Evolutionary conservation across 2,329 filamentous ascomycete species (phyloP), one percentile per base, ranked within the genome.

Genomic region (Scedosporium apiospermum): DNA sequence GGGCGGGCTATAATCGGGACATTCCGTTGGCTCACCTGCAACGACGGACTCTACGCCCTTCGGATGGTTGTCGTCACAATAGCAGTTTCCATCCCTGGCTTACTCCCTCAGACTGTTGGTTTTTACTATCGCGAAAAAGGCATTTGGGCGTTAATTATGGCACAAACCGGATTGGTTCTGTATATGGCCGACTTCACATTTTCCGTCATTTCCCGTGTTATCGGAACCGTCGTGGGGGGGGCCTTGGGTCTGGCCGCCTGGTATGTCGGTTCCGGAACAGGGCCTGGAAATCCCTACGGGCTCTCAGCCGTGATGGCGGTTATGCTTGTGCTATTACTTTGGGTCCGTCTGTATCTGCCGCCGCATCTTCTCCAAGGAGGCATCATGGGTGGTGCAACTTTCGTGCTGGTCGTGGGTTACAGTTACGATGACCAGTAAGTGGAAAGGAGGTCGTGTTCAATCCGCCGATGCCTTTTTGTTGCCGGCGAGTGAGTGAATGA

Each of bases 81-180:
- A 10, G 78, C 75, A 0, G 69, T 74, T 0, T 68, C 70, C 0
- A 75, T 82, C 4, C 76, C 79, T 0, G 73, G 76, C 0, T 71
- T 72, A 0, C 70, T 82, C 3, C 76, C 77, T 0, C 67, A 69
- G 27, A 74, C 73, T 1, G 75, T 80, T 0, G 79, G 77, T 1
- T 82, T 83, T 66, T 82, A 76, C 65, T 82, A 80, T 59, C 74
- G 79, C 2, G 75, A 82, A 63, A 81, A 80, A 66, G 79, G 80
- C 0, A 70, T 83, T 0, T 83, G 80, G 80, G 78, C 72, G 0
- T 68, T 82, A 7, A 81, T 83, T 51, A 82, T 79, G 69, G 80
- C 74, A 0, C 80, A 82, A 65, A 79, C 77, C 0, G 74, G 73
- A 1, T 65, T 82, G 2, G 71, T 82, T 1, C 71, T 78, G 9